Evolutionary conservation across 208 protist species (phyloP).

Genomic region (Histomonas meleagridis): DNA sequence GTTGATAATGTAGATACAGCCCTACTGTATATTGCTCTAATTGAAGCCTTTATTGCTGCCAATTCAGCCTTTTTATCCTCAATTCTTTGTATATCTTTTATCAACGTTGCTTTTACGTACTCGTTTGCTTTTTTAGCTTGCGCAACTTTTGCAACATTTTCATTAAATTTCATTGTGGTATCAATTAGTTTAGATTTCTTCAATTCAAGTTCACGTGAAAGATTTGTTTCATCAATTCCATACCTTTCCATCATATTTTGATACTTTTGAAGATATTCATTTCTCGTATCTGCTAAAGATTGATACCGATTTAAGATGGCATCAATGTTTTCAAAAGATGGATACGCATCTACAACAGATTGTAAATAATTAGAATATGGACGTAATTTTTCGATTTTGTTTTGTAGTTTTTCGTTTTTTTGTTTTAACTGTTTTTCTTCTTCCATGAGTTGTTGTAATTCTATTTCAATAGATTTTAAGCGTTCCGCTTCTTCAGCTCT

Average conservation of each 20-base stretch:
- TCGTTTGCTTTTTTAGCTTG: constrained; percentile 35
- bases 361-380: constrained; percentile 21
- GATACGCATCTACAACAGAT: background rate
- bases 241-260: background rate
- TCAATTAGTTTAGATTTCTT: background rate
- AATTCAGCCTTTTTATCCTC: constrained; percentile 11
- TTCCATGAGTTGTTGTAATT: background rate
- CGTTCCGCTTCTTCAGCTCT: background rate
- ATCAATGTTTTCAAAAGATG: constrained; percentile 6
- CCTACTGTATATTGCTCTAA: constrained; percentile 16
- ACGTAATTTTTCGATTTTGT: background rate
- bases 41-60: background rate
- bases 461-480: background rate
- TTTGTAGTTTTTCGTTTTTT: background rate
- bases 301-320: constrained; percentile 6
- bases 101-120: background rate
- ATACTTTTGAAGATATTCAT: constrained; percentile 16
- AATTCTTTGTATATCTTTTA: constrained; percentile 24
- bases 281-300: background rate
- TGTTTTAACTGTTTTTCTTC: background rate
- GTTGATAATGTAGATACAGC: background rate
- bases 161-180: background rate
- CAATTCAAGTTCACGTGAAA: background rate
- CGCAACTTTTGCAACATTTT: background rate
- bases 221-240: background rate